Conservation (phyloP, 495 filamentous ascomycete species). For the Aspergillus sclerotioniger region DNA sequence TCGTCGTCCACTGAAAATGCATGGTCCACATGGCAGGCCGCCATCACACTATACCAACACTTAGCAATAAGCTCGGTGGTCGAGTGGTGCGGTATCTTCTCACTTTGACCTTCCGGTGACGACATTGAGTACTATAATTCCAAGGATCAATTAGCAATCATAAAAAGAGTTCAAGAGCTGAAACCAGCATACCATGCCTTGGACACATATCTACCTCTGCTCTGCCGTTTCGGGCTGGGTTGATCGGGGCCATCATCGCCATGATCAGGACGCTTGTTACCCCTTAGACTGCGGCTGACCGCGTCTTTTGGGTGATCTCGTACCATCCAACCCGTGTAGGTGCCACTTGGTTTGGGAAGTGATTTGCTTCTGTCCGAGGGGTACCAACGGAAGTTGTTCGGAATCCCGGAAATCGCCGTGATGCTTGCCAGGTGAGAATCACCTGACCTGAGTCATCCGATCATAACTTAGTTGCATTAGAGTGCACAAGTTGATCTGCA, state of each 20-base stretch:
- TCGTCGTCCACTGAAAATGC: slow-evolving; percentile 11
- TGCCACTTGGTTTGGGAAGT: not conserved
- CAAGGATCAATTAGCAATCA: not conserved
- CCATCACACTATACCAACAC: slow-evolving; percentile 24
- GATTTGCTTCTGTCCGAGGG: no score
- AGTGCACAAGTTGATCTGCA: not conserved
- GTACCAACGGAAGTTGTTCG: no score
- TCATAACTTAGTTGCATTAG: no score
- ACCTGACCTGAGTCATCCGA: not conserved
- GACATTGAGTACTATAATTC: slow-evolving; percentile 19
- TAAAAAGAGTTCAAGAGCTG: not conserved
- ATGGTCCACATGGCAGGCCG: slow-evolving; percentile 22
- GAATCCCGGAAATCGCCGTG: not conserved
- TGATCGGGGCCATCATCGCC: not conserved
- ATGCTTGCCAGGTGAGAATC: not conserved
- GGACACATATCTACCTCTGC: slow-evolving; percentile 25
- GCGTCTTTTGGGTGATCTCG: not conserved
- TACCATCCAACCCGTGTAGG: not conserved
- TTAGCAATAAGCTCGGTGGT: not conserved
- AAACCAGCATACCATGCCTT: slow-evolving; percentile 26
- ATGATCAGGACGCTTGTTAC: not conserved
- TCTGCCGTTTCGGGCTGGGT: slow-evolving; percentile 14
- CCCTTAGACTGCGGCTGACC: no score
- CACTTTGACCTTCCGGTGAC: slow-evolving; percentile 28
- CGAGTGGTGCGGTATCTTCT: not conserved